These are phyloP conservation scores for Sphaerulina vaccinii DNA, from an alignment of 2,329 filamentous ascomycete species.

Conservation along the genomic window DNA sequence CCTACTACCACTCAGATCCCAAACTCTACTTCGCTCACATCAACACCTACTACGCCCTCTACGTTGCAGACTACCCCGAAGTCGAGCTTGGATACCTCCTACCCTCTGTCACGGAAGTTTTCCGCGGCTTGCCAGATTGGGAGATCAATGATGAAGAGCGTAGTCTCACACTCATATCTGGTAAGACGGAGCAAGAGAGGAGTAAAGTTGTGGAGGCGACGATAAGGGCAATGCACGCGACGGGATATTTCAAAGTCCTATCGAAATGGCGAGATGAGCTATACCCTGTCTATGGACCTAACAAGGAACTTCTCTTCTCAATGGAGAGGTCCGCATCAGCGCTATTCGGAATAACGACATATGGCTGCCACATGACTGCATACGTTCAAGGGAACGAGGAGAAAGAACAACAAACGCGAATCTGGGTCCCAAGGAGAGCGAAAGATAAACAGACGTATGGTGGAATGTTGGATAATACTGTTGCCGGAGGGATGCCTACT, in stretches of 20 bases:
- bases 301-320: constrained; percentile 64
- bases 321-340: constrained; percentile 74
- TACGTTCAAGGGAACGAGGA: constrained; percentile 49
- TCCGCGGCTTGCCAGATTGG: constrained; percentile 60
- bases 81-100: constrained; percentile 60
- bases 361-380: constrained; percentile 76
- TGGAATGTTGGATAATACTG: constrained; percentile 92
- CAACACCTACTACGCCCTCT: constrained; percentile 60
- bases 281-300: constrained; percentile 70
- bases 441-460: constrained; percentile 81
- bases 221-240: constrained; percentile 65
- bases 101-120: constrained; percentile 59
- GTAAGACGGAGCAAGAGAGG: constrained; percentile 61
- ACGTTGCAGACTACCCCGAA: constrained; percentile 64
- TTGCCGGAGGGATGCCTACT: constrained; percentile 80
- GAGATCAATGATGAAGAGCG: constrained; percentile 58
- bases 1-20: constrained; percentile 65
- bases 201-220: constrained; percentile 59
- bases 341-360: constrained; percentile 72
- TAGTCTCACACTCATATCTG: constrained; percentile 60
- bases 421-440: constrained; percentile 83
- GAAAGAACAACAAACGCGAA: constrained; percentile 59
- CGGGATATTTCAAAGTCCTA: constrained; percentile 71
- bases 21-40: constrained; percentile 51
- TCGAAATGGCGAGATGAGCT: constrained; percentile 76